Conservation (phyloP, 176 grass and related monocot species). For the Urochloa ruziziensis region DNA sequence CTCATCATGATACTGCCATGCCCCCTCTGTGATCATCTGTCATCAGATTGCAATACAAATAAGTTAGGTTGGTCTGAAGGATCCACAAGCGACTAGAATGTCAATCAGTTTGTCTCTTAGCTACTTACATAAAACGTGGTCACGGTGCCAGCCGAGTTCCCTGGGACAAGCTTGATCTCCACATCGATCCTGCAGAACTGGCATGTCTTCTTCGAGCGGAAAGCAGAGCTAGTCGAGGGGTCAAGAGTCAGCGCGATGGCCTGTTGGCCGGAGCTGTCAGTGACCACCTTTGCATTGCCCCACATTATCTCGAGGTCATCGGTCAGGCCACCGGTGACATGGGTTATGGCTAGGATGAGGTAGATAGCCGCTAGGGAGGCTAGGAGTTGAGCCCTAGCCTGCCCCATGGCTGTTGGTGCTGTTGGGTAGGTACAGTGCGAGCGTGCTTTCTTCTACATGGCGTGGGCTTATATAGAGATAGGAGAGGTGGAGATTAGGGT, state of each 20-base stretch:
- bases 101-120: neutral
- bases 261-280: conserved; percentile 24
- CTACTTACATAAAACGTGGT: conserved; percentile 70
- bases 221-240: conserved; percentile 20
- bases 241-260: conserved; percentile 45
- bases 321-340: conserved; percentile 26
- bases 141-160: conserved; percentile 71
- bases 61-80: conserved; percentile 33
- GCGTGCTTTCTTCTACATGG: neutral
- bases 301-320: conserved; percentile 39
- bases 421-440: neutral
- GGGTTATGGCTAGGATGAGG: neutral
- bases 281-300: conserved; percentile 26
- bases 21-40: conserved; percentile 43
- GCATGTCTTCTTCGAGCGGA: conserved; percentile 54
- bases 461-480: conserved; percentile 23
- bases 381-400: conserved; percentile 47
- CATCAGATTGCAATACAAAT: conserved; percentile 5
- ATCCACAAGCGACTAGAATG: neutral
- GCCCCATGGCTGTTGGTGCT: conserved; percentile 43
- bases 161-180: conserved; percentile 54
- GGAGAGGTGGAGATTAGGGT: neutral
- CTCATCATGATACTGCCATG: conserved; percentile 54
- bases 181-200: conserved; percentile 59
- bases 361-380: conserved; percentile 41